phyloP scores from a whole-genome alignment of 805 yeast species.

The Lipomyces mesembrius region DNA sequence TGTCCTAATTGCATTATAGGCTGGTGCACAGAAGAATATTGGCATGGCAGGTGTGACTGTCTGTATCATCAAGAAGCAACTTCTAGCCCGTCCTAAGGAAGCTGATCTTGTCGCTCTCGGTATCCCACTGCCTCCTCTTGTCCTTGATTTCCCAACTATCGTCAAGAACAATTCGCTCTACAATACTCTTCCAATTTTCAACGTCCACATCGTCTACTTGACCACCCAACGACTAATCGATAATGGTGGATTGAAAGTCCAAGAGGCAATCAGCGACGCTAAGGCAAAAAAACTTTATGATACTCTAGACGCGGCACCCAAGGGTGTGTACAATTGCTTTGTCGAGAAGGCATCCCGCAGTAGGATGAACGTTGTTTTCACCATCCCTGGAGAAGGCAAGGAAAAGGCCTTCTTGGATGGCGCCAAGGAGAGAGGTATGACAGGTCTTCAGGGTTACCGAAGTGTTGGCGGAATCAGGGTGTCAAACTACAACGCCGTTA shows the following conservation, averaged over 20 bases:
- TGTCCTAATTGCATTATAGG: constrained; percentile 45
- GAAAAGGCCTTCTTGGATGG: constrained; percentile 72
- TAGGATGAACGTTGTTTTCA: constrained; percentile 92
- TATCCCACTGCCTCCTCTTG: constrained; percentile 85
- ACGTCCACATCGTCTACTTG: constrained; percentile 81
- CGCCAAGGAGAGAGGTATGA: constrained; percentile 63
- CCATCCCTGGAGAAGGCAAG: constrained; percentile 60
- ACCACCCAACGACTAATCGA: constrained; percentile 67
- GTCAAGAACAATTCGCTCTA: constrained; percentile 90
- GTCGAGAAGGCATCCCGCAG: constrained; percentile 72
- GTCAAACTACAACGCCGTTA: constrained; percentile 83
- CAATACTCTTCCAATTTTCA: constrained; percentile 94
- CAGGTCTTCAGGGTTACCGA: constrained; percentile 93
- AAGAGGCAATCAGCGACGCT: constrained; percentile 58
- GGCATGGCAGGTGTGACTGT: constrained; percentile 95
- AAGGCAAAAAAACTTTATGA: constrained; percentile 71
- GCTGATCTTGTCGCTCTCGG: constrained; percentile 61
- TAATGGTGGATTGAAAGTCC: constrained; percentile 73
- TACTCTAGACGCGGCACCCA: constrained; percentile 68
- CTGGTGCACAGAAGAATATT: constrained; percentile 98
- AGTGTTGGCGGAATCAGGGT: constrained; percentile 98
- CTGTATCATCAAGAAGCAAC: constrained; percentile 82
- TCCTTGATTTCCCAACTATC: constrained; percentile 83
- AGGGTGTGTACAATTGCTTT: constrained; percentile 61
- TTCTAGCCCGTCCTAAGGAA: constrained; percentile 65